phyloP scores from a whole-genome alignment of 2,329 filamentous ascomycete species.

The Sarocladiaceae sp. region DNA sequence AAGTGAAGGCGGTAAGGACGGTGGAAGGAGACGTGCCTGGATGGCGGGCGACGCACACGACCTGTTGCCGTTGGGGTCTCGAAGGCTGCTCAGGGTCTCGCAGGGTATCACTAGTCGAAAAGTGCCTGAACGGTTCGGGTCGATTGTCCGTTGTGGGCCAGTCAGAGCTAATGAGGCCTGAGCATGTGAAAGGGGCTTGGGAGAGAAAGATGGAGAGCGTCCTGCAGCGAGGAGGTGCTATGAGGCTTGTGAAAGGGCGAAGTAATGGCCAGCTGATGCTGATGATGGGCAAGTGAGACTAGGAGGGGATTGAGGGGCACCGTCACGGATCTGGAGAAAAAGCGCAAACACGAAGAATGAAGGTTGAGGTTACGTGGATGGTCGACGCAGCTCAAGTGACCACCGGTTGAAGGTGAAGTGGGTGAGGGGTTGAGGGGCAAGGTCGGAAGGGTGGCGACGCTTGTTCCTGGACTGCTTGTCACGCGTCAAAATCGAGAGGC shows the following conservation, averaged over 20 bases:
- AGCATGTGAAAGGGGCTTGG: conserved; percentile 2
- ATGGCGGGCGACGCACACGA: conserved; percentile 28
- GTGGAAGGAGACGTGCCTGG: not conserved
- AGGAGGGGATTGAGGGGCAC: too few species aligned
- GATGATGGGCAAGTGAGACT: too few species aligned
- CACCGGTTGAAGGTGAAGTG: not conserved
- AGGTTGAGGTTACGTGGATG: too few species aligned
- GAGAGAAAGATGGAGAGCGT: too few species aligned
- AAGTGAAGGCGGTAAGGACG: conserved; percentile 16
- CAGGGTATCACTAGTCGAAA: conserved; percentile 1
- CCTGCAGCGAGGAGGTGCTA: too few species aligned
- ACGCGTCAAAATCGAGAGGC: not conserved
- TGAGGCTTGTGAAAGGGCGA: too few species aligned
- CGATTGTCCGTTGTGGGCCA: conserved; percentile 5
- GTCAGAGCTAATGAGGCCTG: not conserved
- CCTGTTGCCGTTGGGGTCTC: conserved; percentile 29
- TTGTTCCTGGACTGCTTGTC: not conserved
- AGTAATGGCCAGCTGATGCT: too few species aligned
- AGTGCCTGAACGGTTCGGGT: conserved; percentile 5
- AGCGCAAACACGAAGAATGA: too few species aligned
- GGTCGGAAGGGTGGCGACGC: not conserved
- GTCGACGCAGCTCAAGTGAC: too few species aligned
- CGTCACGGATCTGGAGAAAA: too few species aligned
- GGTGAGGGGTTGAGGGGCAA: conserved; percentile 3
- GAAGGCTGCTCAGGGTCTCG: conserved; percentile 10